Evolutionary conservation across 192 early-diverging fungal genomes (phyloP).

Genomic region (Phlyctochytrium bullatum): DNA sequence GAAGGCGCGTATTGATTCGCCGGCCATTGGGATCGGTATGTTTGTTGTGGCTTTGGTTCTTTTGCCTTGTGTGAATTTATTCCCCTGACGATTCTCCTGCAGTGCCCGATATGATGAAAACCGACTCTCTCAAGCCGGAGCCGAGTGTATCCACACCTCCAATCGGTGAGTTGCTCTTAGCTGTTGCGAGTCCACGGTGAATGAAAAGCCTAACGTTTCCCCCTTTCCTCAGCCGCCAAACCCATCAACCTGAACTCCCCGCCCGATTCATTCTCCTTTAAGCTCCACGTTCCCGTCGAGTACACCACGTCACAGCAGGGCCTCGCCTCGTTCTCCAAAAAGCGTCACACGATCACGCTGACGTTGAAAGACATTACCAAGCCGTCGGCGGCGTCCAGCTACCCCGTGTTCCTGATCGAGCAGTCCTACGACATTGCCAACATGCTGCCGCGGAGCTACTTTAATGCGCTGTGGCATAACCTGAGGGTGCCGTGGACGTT

Average conservation of each 20-base stretch:
- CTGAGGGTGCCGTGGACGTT: conserved; percentile 50
- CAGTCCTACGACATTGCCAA: conserved; percentile 7
- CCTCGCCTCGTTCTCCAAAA: neutral
- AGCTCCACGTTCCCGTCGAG: neutral
- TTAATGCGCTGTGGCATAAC: conserved; percentile 56
- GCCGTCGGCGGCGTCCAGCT: conserved; percentile 4
- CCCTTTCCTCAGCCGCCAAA: too few relatives aligned
- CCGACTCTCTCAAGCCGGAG: too few relatives aligned
- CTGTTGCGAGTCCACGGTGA: too few relatives aligned
- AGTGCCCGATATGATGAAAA: too few relatives aligned
- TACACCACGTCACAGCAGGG: neutral
- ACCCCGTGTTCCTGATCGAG: conserved; percentile 18
- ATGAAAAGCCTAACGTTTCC: too few relatives aligned
- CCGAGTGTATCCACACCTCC: too few relatives aligned
- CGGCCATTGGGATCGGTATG: too few relatives aligned
- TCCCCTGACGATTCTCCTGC: too few relatives aligned
- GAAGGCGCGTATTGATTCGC: too few relatives aligned
- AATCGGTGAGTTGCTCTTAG: too few relatives aligned
- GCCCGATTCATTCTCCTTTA: neutral
- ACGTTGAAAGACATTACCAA: conserved; percentile 7
- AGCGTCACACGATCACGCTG: neutral
- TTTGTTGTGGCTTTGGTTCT: too few relatives aligned
- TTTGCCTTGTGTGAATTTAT: too few relatives aligned
- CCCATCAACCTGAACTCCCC: neutral
- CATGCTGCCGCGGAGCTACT: conserved; percentile 42